These are phyloP conservation scores for Penicillium sp. DNA, from an alignment of 2,329 filamentous ascomycete species.

Conservation along the genomic window DNA sequence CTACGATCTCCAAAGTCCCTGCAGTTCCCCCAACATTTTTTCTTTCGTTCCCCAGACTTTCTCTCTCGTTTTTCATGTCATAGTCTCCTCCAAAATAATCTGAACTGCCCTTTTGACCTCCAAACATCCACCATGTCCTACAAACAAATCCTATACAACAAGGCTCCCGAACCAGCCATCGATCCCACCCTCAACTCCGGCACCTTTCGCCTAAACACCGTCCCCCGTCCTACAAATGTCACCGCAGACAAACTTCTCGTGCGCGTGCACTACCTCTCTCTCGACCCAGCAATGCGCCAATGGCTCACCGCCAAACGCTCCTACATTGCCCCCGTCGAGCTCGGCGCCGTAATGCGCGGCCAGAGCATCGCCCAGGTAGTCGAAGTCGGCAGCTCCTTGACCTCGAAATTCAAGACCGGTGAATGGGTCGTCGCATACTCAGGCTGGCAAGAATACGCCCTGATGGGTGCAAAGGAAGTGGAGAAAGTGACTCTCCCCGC, in stretches of 20 bases:
- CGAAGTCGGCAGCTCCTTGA: slow-evolving; percentile 51
- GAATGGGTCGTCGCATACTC: slow-evolving; percentile 54
- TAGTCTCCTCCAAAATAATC: neutral
- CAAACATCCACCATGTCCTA: slow-evolving; percentile 23
- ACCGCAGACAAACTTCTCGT: slow-evolving; percentile 61
- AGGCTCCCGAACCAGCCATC: slow-evolving; percentile 35
- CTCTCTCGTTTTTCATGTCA: neutral
- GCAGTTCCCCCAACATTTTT: neutral
- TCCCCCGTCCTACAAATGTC: slow-evolving; percentile 27
- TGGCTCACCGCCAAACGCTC: slow-evolving; percentile 64
- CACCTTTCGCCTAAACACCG: slow-evolving; percentile 37
- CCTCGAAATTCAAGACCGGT: slow-evolving; percentile 28
- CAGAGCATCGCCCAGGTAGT: slow-evolving; percentile 60
- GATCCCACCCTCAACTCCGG: slow-evolving; percentile 36
- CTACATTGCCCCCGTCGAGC: slow-evolving; percentile 68
- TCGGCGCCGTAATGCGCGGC: slow-evolving; percentile 70
- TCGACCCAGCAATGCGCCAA: slow-evolving; percentile 75
- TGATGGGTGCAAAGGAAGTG: slow-evolving; percentile 55
- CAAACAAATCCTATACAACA: slow-evolving; percentile 39
- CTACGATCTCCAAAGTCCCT: neutral
- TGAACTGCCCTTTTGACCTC: neutral
- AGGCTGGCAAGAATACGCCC: slow-evolving; percentile 68
- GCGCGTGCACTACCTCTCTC: slow-evolving; percentile 62
- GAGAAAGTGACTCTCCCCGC: slow-evolving; percentile 47
- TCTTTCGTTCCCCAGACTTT: neutral